phyloP scores from a whole-genome alignment of 305 asterid genomes.

The Fraxinus ornus region DNA sequence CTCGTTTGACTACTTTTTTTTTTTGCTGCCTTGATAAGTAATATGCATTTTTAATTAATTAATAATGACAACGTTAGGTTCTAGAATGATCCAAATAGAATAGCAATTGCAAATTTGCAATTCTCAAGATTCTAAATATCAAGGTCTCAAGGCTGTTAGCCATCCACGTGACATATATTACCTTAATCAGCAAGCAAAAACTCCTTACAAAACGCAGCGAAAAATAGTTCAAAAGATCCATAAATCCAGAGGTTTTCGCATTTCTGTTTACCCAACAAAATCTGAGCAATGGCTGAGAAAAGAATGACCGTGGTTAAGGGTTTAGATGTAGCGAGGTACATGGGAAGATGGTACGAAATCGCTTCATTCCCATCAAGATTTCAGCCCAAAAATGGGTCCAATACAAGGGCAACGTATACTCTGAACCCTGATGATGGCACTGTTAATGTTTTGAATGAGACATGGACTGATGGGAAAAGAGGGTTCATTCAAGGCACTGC shows the following conservation, averaged over 20 bases:
- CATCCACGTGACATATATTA: background rate
- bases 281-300: conserved; percentile 33
- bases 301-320: conserved; percentile 50
- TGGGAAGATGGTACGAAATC: conserved; percentile 69
- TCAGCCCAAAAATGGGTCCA: conserved; percentile 50
- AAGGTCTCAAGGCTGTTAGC: background rate
- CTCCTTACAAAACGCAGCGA: background rate
- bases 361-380: conserved; percentile 53
- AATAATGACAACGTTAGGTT: background rate
- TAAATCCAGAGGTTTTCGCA: background rate
- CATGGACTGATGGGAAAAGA: conserved; percentile 57
- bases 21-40: background rate
- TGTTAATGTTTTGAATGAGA: conserved; percentile 55
- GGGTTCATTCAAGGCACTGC: conserved; percentile 55
- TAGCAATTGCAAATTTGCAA: background rate
- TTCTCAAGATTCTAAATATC: background rate
- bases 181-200: background rate
- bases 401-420: conserved; percentile 60
- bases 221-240: background rate
- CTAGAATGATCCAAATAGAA: background rate
- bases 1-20: background rate
- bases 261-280: background rate
- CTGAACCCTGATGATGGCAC: conserved; percentile 52
- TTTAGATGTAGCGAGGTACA: conserved; percentile 45
- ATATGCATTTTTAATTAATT: background rate